Base-by-base conservation (phyloP, 208 protist species). In the Angomonas deanei region DNA sequence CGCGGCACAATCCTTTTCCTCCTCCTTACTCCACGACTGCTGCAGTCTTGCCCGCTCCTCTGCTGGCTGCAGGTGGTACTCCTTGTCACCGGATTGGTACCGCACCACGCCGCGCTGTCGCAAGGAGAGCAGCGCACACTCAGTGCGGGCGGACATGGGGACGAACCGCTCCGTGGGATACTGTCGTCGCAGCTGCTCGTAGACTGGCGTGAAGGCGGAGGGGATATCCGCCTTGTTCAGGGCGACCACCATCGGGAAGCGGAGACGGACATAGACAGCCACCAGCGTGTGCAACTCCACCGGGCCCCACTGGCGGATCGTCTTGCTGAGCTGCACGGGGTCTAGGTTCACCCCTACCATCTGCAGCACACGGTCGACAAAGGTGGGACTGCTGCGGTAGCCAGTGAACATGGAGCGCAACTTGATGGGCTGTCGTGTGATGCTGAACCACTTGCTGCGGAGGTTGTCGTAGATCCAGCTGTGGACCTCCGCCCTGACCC, bases 381-480 rank as follows among this genome's bases (percentile, higher is more conserved):
- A 86, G 13, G 64, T 60, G 0, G 81, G 83, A 2, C 80, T 74
- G 68, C 86, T 83, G 62, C 78, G 84, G 75, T 98, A 98, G 27
- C 94, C 94, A 15, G 70, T 93, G 78, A 98, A 97, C 91, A 98
- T 94, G 47, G 27, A 66, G n/a, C 76, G 73, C 36, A 97, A 80
- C 76, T 86, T 84, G 33, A 57, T 28, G 0, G 93, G 93, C 38
- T 82, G 74, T 4, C 84, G 72, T 0, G 69, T 26, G 21, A 97
- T 62, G n/a, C 72, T 66, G 38, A 6, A 26, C 90, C 92, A 97
- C 78, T 95, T 94, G 32, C 73, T 73, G 26, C 67, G 66, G 17
- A 98, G 71, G 70, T 98, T 98, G 70, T 92, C 83, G 67, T 93
- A 97, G n/a, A 98, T 96, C 94, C 94, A 98, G 56, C 71, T 85